Evolutionary conservation across 2,329 filamentous ascomycete genomes (phyloP).

Genomic region (Mycosphaerella arachidis): DNA sequence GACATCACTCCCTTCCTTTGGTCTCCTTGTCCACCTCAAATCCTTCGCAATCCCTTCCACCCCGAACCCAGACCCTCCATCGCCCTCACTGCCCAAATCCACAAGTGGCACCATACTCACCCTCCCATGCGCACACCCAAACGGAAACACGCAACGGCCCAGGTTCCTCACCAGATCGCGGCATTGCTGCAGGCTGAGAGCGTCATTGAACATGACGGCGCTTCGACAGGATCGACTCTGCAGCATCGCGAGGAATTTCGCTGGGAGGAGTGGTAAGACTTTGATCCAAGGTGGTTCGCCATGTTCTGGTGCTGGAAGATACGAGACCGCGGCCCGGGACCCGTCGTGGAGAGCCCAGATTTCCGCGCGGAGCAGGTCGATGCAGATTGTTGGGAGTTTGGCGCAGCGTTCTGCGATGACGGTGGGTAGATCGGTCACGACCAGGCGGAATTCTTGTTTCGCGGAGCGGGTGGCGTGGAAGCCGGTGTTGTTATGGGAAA

Average conservation of each 20-base stretch:
- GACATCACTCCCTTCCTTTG: neutral
- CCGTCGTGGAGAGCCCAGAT: constrained; percentile 61
- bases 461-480: neutral
- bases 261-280: constrained; percentile 15
- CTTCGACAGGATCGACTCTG: constrained; percentile 73
- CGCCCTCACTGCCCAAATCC: constrained; percentile 7
- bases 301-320: neutral
- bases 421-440: constrained; percentile 60
- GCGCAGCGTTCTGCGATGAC: constrained; percentile 73
- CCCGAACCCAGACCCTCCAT: neutral
- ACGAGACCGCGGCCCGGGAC: constrained; percentile 1
- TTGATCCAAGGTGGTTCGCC: constrained; percentile 10
- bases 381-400: constrained; percentile 64
- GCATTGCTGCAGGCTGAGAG: constrained; percentile 57
- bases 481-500: neutral
- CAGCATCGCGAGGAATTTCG: constrained; percentile 62
- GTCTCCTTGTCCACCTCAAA: neutral
- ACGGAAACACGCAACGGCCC: constrained; percentile 65
- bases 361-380: constrained; percentile 70
- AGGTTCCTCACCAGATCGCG: constrained; percentile 53
- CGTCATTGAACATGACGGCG: constrained; percentile 83
- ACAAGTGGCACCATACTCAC: constrained; percentile 48
- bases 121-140: constrained; percentile 76
- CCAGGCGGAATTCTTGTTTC: constrained; percentile 15
- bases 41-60: neutral